Percentiles rank a stretch among this genome's conserved stretches.
Evolutionary conservation across 2,329 filamentous ascomycete genomes (phyloP).

Genomic region (Pseudogymnoascus pannorum): DNA sequence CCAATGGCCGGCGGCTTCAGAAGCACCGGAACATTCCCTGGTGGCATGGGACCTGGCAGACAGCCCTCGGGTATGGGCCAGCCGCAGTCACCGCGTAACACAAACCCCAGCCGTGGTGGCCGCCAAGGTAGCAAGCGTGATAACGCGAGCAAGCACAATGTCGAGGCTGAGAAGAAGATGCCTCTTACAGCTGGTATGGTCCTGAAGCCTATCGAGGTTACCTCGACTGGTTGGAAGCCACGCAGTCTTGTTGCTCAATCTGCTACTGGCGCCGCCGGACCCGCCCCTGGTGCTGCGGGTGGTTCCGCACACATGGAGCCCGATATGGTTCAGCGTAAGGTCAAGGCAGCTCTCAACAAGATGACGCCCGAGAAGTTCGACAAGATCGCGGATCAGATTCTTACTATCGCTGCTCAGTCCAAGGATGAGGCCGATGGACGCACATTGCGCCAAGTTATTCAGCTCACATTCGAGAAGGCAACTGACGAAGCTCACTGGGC

Average conservation of each 20-base stretch:
- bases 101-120: slow-evolving; percentile 51
- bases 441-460: slow-evolving; percentile 93
- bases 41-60: slow-evolving; percentile 56
- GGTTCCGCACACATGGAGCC: slow-evolving; percentile 64
- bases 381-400: slow-evolving; percentile 86
- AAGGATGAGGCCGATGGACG: slow-evolving; percentile 93
- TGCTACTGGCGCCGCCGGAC: slow-evolving; percentile 33
- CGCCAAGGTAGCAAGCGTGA: slow-evolving; percentile 58
- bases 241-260: slow-evolving; percentile 52
- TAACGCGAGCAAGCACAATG: slow-evolving; percentile 44
- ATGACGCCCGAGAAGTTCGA: slow-evolving; percentile 99
- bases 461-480: slow-evolving; percentile 98
- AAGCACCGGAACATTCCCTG: slow-evolving; percentile 56
- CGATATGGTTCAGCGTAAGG: slow-evolving; percentile 94
- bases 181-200: slow-evolving; percentile 80
- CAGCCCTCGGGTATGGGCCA: slow-evolving; percentile 53
- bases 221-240: slow-evolving; percentile 83
- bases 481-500: slow-evolving; percentile 98
- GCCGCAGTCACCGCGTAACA: slow-evolving; percentile 61
- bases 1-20: slow-evolving; percentile 52
- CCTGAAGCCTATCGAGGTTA: slow-evolving; percentile 68
- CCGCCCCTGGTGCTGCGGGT: slow-evolving; percentile 38
- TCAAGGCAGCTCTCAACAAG: slow-evolving; percentile 98
- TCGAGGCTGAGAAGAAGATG: slow-evolving; percentile 76
- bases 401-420: slow-evolving; percentile 86